Base-by-base conservation (phyloP, 345 rosid species). In the Adansonia digitata region DNA sequence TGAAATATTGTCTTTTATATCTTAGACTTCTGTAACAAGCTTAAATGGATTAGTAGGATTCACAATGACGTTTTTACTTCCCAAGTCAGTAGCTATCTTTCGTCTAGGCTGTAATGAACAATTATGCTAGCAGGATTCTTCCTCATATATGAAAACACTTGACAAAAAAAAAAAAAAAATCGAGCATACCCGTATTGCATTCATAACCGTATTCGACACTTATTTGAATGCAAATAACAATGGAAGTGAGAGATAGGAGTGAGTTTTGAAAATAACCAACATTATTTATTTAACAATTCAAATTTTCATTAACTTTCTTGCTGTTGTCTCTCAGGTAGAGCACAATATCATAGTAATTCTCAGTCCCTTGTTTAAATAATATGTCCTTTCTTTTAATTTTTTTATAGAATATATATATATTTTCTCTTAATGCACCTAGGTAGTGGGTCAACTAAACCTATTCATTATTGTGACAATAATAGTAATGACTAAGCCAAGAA, bases 401-500 rank as follows among this genome's bases (percentile, higher is more conserved):
- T 45, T 26, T 14, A 45, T 3, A 17, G 13, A 66, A 12, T n/a
- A 39, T 18, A n/a, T 37, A 18, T 22, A 12, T 26, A 22, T 68
- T 67, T 43, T 45, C 72, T 68, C 56, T 27, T 67, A 45, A 45
- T 27, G 39, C 71, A 68, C 24, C 24, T 27, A 18, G 4, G 59
- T 49, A 18, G 73, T 69, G 73, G 73, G 73, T 29, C 73, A 49
- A 51, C 29, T 31, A n/a, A 27, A 49, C 45, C 60, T 49, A 51
- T 51, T 69, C 73, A 69, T 69, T 20, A 69, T 69, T 69, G 27
- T 69, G 60, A 69, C 31, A 69, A 45, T 45, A 45, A 46, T 45
- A 45, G 5, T 4, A 69, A 29, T 48, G 73, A 27, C 57, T 48
- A 29, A 4, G 27, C 43, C 42, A 49, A 49, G 60, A 69, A 31